Base-by-base conservation (phyloP, 495 filamentous ascomycete genomes). In the Podospora pseudocomata region DNA sequence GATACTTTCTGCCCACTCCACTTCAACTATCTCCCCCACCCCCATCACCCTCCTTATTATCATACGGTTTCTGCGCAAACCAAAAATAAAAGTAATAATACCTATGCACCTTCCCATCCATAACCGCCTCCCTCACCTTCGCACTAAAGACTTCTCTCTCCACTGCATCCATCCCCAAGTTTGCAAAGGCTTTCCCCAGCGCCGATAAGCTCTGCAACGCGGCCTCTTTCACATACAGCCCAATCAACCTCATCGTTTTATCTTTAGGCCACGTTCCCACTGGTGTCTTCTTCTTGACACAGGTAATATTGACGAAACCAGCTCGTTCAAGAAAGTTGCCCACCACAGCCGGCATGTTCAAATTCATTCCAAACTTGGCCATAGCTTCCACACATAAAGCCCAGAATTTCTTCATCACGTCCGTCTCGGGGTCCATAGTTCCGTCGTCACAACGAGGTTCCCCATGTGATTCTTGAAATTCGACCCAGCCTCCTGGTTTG, bases 301-400 rank as follows among this genome's bases (percentile, higher is more conserved):
- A 80, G 18, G 82, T 72, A 32, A 90, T 80, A 68, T 90, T 85
- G 11, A 81, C 79, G 68, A 90, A 92, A 0, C 88, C 88, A 0
- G 85, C 77, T 26, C 84, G 81, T 72, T 26, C 79, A 77, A 72
- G 83, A 78, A 3, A 82, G 77, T 66, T 85, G 75, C 26, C 81
- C 74, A 66, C 84, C 75, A 44, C 80, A 65, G 34, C 81, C 79
- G 56, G 84, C 58, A 80, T 73, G 55, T 81, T 75, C 2, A 86
- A 65, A 57, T 85, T 77, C 44, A 82, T 79, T 74, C 76, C 75
- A 32, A 77, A 74, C 11, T 60, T 64, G 9, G 61, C 67, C 39
- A 78, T 63, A 13, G 71, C 69, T n/a, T 78, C 73, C 62, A 69
- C 75, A 30, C 77, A 66, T 23, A 27, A 74, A 67, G 1, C 65